These are phyloP conservation scores for Alternaria burnsii DNA, from an alignment of 2,329 filamentous ascomycete genomes.

Conservation along the genomic window DNA sequence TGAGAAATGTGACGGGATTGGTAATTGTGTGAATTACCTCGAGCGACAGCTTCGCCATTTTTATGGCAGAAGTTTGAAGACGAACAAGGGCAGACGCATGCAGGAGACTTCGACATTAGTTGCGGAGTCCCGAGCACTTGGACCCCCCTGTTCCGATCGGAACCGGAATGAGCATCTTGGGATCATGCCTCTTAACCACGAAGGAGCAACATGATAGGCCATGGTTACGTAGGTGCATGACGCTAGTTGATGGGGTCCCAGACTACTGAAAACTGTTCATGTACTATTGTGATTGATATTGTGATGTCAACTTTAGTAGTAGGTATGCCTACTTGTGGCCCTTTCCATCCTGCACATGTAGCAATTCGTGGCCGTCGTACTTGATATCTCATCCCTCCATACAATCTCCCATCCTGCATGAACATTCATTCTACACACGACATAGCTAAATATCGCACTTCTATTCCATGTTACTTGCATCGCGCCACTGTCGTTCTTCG, in stretches of 20 bases:
- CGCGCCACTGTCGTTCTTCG: background rate
- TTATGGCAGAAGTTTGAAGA: conserved; percentile 7
- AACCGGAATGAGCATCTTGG: conserved; percentile 5
- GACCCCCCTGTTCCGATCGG: conserved; percentile 14
- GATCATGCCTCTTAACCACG: background rate
- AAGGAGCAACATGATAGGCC: background rate
- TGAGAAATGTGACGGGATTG: conserved; percentile 16
- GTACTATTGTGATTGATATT: background rate
- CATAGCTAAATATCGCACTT: background rate
- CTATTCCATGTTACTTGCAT: background rate
- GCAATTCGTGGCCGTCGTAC: background rate
- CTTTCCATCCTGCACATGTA: background rate
- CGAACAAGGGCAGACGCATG: conserved; percentile 2
- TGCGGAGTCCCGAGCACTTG: conserved; percentile 19
- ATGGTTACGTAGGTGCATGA: background rate
- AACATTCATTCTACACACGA: background rate
- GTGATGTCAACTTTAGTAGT: no score
- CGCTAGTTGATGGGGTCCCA: background rate
- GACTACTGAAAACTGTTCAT: background rate
- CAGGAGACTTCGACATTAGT: conserved; percentile 9
- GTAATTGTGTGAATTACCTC: conserved; percentile 31
- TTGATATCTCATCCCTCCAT: background rate
- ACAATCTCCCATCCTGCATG: background rate
- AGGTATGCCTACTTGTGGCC: no score
- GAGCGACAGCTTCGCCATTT: conserved; percentile 39